Evolutionary conservation across 176 grass and related monocot species (phyloP), one percentile per base, ranked within the genome.

Genomic region (Puya raimondii): DNA sequence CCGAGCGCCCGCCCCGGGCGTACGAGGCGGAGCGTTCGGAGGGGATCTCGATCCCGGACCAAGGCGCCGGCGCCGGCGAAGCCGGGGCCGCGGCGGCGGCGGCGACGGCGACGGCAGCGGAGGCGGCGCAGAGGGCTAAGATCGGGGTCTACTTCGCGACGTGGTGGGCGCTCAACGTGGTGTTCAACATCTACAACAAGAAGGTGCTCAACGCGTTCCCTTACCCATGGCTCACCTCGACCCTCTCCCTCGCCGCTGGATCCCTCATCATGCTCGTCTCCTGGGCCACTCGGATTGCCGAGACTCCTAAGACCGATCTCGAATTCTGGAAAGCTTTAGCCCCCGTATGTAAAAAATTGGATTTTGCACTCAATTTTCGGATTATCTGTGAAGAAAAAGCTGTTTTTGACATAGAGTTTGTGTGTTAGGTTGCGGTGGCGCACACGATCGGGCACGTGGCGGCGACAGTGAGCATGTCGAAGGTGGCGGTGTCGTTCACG

Each of bases 141-240:
- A 97, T 97, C 59, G 87, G 88, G 15, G 73, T 97, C 25, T 97
- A 97, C 80, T 96, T 96, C 66, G 93, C 81, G 2, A 96, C 89
- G 4, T 96, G 93, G 93, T 96, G 93, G 93, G 81, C 89, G 50
- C 76, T 96, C 21, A 96, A 96, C 73, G 93, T 96, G 26, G 88
- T 96, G 56, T 96, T 96, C 70, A 96, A 96, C 69, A 96, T 96
- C 67, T 96, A 96, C 86, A 96, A 96, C 84, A 96, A 96, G 81
- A 96, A 96, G 71, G 89, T 92, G 51, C 81, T 96, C 3, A 96
- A 96, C 78, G 93, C 74, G 59, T 96, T 96, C 80, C 93, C 93
- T 0, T 96, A 83, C 81, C 93, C 93, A 23, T 96, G 93, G 93
- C 81, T 96, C 47, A 85, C 77, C 20, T 90, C 93, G 10, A 90